These are phyloP conservation scores for Trichoderma gamsii DNA, from an alignment of 495 filamentous ascomycete species.

Conservation along the genomic window DNA sequence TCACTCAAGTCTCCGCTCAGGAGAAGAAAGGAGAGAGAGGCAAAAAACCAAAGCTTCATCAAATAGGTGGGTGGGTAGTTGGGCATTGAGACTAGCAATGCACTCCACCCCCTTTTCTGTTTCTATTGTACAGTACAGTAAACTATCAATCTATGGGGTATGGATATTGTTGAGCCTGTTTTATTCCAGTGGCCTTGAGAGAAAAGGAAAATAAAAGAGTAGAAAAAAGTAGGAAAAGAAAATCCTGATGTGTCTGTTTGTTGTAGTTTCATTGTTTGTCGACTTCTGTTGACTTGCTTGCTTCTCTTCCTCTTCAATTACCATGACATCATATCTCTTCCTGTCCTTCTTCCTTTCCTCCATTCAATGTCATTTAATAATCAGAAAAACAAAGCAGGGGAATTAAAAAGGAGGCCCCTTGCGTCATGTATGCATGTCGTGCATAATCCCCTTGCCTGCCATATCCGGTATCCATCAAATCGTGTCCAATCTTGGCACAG, in stretches of 20 bases:
- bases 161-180: neutral
- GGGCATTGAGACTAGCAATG: neutral
- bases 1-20: too few species aligned
- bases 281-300: too few species aligned
- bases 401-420: neutral
- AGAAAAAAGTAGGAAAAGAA: neutral
- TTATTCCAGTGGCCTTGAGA: neutral
- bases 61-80: too few species aligned
- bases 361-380: neutral
- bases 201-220: neutral
- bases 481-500: neutral
- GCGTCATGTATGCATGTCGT: too few species aligned
- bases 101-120: neutral
- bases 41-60: too few species aligned
- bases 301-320: neutral
- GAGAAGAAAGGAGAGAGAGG: too few species aligned
- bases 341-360: neutral
- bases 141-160: conserved; percentile 10
- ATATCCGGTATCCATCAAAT: too few species aligned
- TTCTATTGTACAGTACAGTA: neutral
- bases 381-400: neutral
- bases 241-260: neutral
- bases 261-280: too few species aligned
- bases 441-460: too few species aligned
- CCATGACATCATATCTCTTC: neutral